Evolutionary conservation across 441 rosid genomes (phyloP).

Genomic region (Populus hybrid): DNA sequence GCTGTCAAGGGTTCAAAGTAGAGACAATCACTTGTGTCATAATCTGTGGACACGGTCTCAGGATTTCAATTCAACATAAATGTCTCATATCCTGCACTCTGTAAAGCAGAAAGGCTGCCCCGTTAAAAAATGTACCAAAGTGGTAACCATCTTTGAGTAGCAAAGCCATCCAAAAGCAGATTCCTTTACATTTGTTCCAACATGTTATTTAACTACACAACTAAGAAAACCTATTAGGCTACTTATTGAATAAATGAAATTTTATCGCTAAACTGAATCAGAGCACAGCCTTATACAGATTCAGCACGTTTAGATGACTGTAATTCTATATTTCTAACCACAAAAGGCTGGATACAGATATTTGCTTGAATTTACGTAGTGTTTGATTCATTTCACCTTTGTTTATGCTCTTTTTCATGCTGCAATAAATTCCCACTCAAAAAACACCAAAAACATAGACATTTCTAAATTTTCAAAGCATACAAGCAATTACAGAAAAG

Average conservation of each 20-base stretch:
- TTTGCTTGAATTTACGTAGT: background rate
- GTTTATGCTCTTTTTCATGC: background rate
- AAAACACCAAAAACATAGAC: background rate
- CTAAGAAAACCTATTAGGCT: background rate
- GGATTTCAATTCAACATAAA: constrained; percentile 98
- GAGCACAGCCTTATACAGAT: background rate
- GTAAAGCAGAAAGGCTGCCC: constrained; percentile 21
- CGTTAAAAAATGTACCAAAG: background rate
- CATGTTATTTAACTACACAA: background rate
- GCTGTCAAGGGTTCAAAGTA: constrained; percentile 87
- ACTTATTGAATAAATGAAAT: background rate
- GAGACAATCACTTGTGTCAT: constrained; percentile 93
- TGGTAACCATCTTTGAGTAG: background rate
- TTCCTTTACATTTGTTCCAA: background rate
- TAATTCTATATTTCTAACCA: background rate
- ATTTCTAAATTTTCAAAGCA: constrained; percentile 1
- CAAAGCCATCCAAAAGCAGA: background rate
- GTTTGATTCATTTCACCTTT: background rate
- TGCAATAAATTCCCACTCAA: background rate
- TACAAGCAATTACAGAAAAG: background rate
- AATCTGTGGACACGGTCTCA: constrained; percentile 92
- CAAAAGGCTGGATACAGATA: background rate
- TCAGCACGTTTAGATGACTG: background rate
- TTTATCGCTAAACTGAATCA: no score
- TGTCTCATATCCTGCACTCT: constrained; percentile 96